Conservation (phyloP, 2,329 filamentous ascomycete genomes). For the Pseudogymnoascus sp. region DNA sequence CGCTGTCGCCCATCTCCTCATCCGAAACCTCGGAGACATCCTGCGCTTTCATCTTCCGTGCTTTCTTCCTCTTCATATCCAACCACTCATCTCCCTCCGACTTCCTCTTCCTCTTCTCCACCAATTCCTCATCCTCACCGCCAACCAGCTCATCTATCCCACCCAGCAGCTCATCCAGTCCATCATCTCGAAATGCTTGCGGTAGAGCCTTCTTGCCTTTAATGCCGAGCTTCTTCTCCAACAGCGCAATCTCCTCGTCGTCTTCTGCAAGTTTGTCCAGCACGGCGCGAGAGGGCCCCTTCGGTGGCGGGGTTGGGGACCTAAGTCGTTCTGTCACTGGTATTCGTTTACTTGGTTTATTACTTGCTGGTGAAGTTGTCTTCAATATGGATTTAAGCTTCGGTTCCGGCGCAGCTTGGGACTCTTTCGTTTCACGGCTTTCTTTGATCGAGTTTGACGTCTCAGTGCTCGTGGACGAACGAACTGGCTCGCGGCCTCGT, state of each 20-base stretch:
- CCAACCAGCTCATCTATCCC: constrained; percentile 48
- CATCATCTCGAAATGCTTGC: constrained; percentile 71
- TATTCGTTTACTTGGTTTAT: constrained; percentile 12
- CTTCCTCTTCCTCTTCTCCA: constrained; percentile 47
- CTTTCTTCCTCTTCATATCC: constrained; percentile 46
- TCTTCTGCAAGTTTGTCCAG: constrained; percentile 65
- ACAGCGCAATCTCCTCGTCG: constrained; percentile 75
- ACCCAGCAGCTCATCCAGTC: constrained; percentile 68
- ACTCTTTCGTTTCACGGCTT: not conserved
- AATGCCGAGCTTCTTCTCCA: constrained; percentile 83
- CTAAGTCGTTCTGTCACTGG: not conserved
- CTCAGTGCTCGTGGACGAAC: not conserved
- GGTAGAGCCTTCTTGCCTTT: constrained; percentile 64
- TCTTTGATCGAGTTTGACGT: not conserved
- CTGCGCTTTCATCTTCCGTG: constrained; percentile 24
- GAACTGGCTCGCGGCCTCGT: not conserved
- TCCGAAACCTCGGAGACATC: constrained; percentile 17
- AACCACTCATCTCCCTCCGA: constrained; percentile 52
- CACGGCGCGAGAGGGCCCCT: constrained; percentile 29
- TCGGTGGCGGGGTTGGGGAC: constrained; percentile 16
- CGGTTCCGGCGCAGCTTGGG: constrained; percentile 1
- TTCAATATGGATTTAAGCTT: constrained; percentile 26
- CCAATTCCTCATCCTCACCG: constrained; percentile 36
- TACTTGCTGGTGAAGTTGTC: constrained; percentile 16
- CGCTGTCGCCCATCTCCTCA: constrained; percentile 25